phyloP scores from a whole-genome alignment of 1,139 yeast species.

The Hansenula lynferdii region DNA sequence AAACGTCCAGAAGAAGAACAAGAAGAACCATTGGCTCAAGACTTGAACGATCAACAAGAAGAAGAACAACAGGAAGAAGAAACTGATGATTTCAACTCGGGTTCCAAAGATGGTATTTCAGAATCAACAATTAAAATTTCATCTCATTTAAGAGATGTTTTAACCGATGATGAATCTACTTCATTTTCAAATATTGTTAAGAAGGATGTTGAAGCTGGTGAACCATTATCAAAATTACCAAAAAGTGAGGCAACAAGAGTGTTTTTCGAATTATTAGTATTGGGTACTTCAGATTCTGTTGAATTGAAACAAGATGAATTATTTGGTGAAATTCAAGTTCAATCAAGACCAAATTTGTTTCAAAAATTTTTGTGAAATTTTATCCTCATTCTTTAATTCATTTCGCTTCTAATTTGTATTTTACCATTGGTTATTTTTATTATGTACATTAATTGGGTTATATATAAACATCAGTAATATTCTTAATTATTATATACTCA shows the following conservation, averaged over 20 bases:
- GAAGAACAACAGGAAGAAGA: slow-evolving; percentile 14
- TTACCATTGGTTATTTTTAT: too few species aligned
- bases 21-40: slow-evolving; percentile 6
- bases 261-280: slow-evolving; percentile 77
- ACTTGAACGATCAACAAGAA: slow-evolving; percentile 4
- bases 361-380: slow-evolving; percentile 31
- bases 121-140: slow-evolving; percentile 57
- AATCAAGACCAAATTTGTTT: slow-evolving; percentile 46
- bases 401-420: neutral
- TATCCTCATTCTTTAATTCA: neutral
- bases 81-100: slow-evolving; percentile 6
- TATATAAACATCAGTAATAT: too few species aligned
- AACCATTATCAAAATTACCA: slow-evolving; percentile 31
- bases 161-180: slow-evolving; percentile 23
- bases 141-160: slow-evolving; percentile 37
- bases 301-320: slow-evolving; percentile 54
- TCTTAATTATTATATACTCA: too few species aligned
- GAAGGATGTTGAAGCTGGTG: slow-evolving; percentile 27
- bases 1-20: slow-evolving; percentile 1
- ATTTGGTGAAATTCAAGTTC: slow-evolving; percentile 55
- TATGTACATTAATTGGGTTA: too few species aligned
- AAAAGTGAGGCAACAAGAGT: slow-evolving; percentile 65
- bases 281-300: slow-evolving; percentile 76
- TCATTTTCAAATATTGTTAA: slow-evolving; percentile 40
- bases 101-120: slow-evolving; percentile 26